These are phyloP conservation scores for Aphanocladium album DNA, from an alignment of 2,329 filamentous ascomycete genomes.

Conservation along the genomic window DNA sequence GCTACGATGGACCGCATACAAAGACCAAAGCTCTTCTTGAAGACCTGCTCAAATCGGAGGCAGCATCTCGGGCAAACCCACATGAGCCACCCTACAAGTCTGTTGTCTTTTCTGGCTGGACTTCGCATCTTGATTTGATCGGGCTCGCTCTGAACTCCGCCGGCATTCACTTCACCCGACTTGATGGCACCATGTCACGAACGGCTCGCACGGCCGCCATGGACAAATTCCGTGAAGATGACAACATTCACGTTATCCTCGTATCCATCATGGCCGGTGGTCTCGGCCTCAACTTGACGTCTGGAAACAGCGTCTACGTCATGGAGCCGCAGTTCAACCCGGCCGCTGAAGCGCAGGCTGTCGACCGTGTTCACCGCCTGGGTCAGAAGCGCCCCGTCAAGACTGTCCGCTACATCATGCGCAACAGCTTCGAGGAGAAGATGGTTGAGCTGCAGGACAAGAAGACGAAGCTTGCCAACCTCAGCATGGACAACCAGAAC, in stretches of 20 bases:
- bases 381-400: slow-evolving; percentile 84
- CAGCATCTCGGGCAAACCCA: slow-evolving; percentile 55
- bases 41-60: slow-evolving; percentile 62
- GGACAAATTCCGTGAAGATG: slow-evolving; percentile 69
- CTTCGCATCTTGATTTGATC: slow-evolving; percentile 87
- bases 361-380: slow-evolving; percentile 87
- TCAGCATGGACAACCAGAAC: slow-evolving; percentile 70
- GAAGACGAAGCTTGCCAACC: slow-evolving; percentile 84
- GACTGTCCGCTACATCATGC: slow-evolving; percentile 89
- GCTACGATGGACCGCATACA: slow-evolving; percentile 82
- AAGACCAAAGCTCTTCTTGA: slow-evolving; percentile 80
- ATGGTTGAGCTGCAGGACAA: slow-evolving; percentile 86
- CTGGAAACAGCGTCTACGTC: slow-evolving; percentile 82
- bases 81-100: slow-evolving; percentile 78
- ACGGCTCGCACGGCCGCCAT: slow-evolving; percentile 69
- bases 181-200: slow-evolving; percentile 86
- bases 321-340: slow-evolving; percentile 99
- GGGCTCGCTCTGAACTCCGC: slow-evolving; percentile 68
- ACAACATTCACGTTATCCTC: slow-evolving; percentile 70
- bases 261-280: slow-evolving; percentile 92
- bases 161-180: slow-evolving; percentile 66
- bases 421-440: slow-evolving; percentile 85
- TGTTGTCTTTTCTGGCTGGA: slow-evolving; percentile 96
- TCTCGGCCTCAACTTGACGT: slow-evolving; percentile 83
- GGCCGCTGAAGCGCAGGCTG: slow-evolving; percentile 86